A percentile compares a stretch with the other conserved stretches of the same genome.
phyloP scores from a whole-genome alignment of 176 grass and related monocot species.

The Oryza meridionalis region DNA sequence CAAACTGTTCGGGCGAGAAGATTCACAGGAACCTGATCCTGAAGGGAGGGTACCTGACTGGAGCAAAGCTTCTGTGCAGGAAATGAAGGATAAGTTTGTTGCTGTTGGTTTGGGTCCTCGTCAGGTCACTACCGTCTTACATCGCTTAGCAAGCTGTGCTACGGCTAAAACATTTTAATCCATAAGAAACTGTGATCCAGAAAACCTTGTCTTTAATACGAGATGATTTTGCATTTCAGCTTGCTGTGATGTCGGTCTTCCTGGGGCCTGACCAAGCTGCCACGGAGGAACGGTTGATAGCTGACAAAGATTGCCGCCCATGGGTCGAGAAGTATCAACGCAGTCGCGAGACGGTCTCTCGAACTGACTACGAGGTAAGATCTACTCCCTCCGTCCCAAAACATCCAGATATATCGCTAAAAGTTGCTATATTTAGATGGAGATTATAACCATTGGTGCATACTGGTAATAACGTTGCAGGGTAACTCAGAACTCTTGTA shows the following conservation, averaged over 20 bases:
- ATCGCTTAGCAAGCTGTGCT: background rate
- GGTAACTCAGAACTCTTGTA: background rate
- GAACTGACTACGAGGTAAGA: slow-evolving; percentile 88
- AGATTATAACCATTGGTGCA: background rate
- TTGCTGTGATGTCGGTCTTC: slow-evolving; percentile 95
- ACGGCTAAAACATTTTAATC: background rate
- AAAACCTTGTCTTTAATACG: background rate
- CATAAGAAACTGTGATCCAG: background rate
- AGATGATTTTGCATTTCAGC: slow-evolving; percentile 43
- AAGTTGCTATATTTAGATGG: too few species aligned
- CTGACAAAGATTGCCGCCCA: slow-evolving; percentile 72
- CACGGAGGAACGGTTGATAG: slow-evolving; percentile 65
- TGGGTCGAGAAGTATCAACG: slow-evolving; percentile 96
- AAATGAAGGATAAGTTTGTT: slow-evolving; percentile 87
- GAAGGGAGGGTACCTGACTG: slow-evolving; percentile 91
- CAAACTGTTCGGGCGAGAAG: slow-evolving; percentile 71
- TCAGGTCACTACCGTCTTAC: slow-evolving; percentile 49
- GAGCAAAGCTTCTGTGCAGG: slow-evolving; percentile 84
- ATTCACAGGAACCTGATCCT: slow-evolving; percentile 72
- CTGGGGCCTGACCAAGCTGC: slow-evolving; percentile 83
- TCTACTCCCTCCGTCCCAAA: too few species aligned
- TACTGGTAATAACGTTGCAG: background rate
- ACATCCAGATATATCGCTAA: too few species aligned
- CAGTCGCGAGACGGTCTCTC: slow-evolving; percentile 89
- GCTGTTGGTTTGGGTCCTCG: slow-evolving; percentile 87